These are phyloP conservation scores for Nepenthes gracilis DNA, from an alignment of 148 eudicot genomes.

Conservation along the genomic window DNA sequence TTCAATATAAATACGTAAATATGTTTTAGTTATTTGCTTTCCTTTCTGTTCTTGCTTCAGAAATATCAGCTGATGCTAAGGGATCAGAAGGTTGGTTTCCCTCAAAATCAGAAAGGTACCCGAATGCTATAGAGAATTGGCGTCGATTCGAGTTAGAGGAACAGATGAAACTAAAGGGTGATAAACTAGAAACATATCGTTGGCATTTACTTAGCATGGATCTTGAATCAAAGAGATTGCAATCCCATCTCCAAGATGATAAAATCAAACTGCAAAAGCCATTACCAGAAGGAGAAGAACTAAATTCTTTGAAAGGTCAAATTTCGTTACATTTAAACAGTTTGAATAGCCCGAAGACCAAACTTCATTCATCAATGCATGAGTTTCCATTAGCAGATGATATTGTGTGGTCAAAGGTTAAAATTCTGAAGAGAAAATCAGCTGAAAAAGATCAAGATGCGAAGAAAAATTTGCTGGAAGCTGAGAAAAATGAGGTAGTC, in stretches of 20 bases:
- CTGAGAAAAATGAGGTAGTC: constrained; percentile 4
- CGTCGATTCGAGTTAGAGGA: constrained; percentile 68
- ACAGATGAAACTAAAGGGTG: constrained; percentile 60
- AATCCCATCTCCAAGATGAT: constrained; percentile 44
- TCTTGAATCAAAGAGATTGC: constrained; percentile 47
- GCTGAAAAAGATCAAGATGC: constrained; percentile 29
- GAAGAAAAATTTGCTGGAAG: constrained; percentile 11
- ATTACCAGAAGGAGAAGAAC: constrained; percentile 49
- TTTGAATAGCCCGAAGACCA: constrained; percentile 20
- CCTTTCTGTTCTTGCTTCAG: constrained; percentile 2
- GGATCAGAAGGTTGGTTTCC: constrained; percentile 53
- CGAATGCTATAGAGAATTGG: constrained; percentile 35
- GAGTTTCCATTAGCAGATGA: constrained; percentile 20
- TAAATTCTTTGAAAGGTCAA: constrained; percentile 46
- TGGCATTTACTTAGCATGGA: constrained; percentile 66
- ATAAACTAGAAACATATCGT: constrained; percentile 60
- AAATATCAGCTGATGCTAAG: constrained; percentile 31
- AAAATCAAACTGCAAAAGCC: constrained; percentile 40
- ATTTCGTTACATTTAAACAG: constrained; percentile 21
- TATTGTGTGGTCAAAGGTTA: constrained; percentile 54
- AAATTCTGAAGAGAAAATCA: constrained; percentile 37
- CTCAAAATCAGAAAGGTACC: constrained; percentile 49
- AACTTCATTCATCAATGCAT: constrained; percentile 17
- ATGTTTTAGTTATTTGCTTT: neutral
- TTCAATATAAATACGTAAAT: too few relatives aligned